phyloP scores from a whole-genome alignment of 164 flowering plant species.

The grape (Vitis vinifera) region ASM3070453v1 NC_081822.1:8338001-8338500 shows the following conservation, averaged over 20 bases:
- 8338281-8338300: neutral
- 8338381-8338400: slow-evolving; percentile 58
- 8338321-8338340: slow-evolving; percentile 78
- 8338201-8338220: no score
- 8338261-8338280: neutral
- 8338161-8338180: no score
- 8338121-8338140: neutral
- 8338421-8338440: slow-evolving; percentile 72
- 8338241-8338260: neutral
- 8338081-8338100: neutral
- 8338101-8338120: neutral
- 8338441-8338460: slow-evolving; percentile 62
- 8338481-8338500: neutral
- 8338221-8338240: neutral
- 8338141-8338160: no score
- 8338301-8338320: slow-evolving; percentile 68
- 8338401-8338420: slow-evolving; percentile 79
- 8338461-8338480: neutral
- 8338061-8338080: no score
- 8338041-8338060: neutral
- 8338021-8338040: neutral
- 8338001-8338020: neutral
- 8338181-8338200: no score
- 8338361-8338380: slow-evolving; percentile 73
- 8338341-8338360: slow-evolving; percentile 82